Evolutionary conservation across 1,139 yeast genomes (phyloP), one percentile per base, ranked within the genome.

Genomic region (Hanseniaspora gamundiae): DNA sequence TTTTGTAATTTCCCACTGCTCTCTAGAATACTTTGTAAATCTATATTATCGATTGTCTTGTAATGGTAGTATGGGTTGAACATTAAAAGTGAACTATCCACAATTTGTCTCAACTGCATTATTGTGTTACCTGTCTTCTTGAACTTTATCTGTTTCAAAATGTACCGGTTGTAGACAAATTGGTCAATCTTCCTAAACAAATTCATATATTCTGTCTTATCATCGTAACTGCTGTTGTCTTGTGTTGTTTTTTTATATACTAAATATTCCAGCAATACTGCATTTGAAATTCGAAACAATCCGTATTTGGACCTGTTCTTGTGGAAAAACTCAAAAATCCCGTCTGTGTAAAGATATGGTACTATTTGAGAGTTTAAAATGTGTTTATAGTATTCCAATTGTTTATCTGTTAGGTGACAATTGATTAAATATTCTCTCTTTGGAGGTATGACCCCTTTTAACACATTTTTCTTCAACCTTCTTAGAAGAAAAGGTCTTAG

Each of bases 361-460:
- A 62, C 68, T 40, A 79, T 59, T 4, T 64, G 63, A 20, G 70
- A 70, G 41, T 68, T 61, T 40, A 86, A 60, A 0, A 84, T 78
- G 42, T 70, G 74, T 42, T 69, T 64, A 58, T 87, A 86, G n/a
- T 86, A 62, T 22, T 68, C 68, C 36, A 69, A 70, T 60, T 91
- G 97, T 33, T 70, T 58, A 1, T 68, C 62, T 0, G 88, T 74
- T 48, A 91, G 60, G 2, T 81, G 76, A 5, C 86, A 75, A 58
- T 83, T 87, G 3, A 91, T 69, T 41, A 85, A 71, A 55, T 86
- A 88, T 60, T 91, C 98, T 51, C 91, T 78, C 60, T 91, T 91
- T 1, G 91, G 84, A 0, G 96, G 97, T 47, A 91, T 66, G 41
- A 62, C 66, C 22, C 51, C 53, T 14, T 77, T 73, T 27, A 43